Conservation (phyloP, 129 eudicot genomes). For the Saussurea involucrata region DNA sequence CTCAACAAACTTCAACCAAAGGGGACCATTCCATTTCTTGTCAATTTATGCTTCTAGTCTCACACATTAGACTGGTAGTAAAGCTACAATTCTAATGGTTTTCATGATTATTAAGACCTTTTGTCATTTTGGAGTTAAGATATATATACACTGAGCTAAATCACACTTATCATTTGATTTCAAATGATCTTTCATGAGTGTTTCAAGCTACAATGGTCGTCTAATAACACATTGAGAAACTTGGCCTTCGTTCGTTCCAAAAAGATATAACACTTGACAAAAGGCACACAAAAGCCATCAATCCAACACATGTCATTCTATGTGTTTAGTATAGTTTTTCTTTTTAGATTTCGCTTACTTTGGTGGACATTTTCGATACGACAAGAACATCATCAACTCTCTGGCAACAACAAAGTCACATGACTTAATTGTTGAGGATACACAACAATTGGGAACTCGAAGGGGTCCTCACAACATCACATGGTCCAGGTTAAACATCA, state of each 20-base stretch:
- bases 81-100: not conserved
- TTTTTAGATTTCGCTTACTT: not conserved
- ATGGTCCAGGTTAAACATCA: not conserved
- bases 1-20: conserved; percentile 33
- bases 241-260: not conserved
- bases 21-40: conserved; percentile 17
- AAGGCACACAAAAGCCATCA: not conserved
- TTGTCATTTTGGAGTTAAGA: not conserved
- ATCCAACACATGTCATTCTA: not conserved
- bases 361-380: not conserved
- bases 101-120: not conserved
- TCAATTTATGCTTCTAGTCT: not conserved
- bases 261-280: not conserved
- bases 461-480: not conserved
- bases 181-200: not conserved
- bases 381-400: not conserved
- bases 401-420: conserved; percentile 1
- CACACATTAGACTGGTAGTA: not conserved
- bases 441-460: conserved; percentile 5
- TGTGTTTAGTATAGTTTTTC: not conserved
- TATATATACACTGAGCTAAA: not conserved
- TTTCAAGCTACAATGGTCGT: not conserved
- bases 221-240: not conserved
- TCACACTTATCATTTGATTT: not conserved
- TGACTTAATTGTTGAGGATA: not conserved